These are phyloP conservation scores for Claviceps purpurea DNA, from an alignment of 2,329 filamentous ascomycete species.

Conservation along the genomic window DNA sequence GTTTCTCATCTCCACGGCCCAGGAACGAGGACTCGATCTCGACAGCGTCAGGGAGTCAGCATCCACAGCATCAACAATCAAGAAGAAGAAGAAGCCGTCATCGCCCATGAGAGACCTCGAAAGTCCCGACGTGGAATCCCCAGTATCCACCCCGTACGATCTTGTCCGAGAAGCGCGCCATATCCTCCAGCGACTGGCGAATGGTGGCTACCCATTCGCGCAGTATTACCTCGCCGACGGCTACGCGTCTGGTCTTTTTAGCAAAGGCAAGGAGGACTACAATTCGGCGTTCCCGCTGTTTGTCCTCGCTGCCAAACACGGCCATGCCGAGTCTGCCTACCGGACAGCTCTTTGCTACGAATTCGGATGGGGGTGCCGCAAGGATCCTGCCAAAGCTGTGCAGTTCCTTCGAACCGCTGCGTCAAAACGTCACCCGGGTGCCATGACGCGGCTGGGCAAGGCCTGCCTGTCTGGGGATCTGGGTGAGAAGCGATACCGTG, in stretches of 20 bases:
- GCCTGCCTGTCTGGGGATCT: conserved; percentile 85
- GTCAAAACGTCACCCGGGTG: conserved; percentile 87
- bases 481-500: conserved; percentile 72
- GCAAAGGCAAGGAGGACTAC: conserved; percentile 84
- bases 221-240: conserved; percentile 97
- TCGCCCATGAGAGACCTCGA: conserved; percentile 31
- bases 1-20: conserved; percentile 80
- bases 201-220: conserved; percentile 85
- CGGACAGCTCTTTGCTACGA: conserved; percentile 91
- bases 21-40: conserved; percentile 53
- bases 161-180: conserved; percentile 76
- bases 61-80: conserved; percentile 11
- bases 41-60: conserved; percentile 26
- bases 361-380: conserved; percentile 91
- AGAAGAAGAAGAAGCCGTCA: conserved; percentile 31
- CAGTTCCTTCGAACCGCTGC: conserved; percentile 86
- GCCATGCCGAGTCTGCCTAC: conserved; percentile 91
- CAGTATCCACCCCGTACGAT: conserved; percentile 45
- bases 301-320: conserved; percentile 86
- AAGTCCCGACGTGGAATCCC: conserved; percentile 30
- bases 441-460: conserved; percentile 82
- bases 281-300: conserved; percentile 88
- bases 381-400: conserved; percentile 80
- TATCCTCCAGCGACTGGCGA: conserved; percentile 75
- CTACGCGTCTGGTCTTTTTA: conserved; percentile 87